Percentiles rank a stretch among this genome's conserved stretches.
Conservation (phyloP, 2,329 filamentous ascomycete genomes). For the Curvularia sp. region DNA sequence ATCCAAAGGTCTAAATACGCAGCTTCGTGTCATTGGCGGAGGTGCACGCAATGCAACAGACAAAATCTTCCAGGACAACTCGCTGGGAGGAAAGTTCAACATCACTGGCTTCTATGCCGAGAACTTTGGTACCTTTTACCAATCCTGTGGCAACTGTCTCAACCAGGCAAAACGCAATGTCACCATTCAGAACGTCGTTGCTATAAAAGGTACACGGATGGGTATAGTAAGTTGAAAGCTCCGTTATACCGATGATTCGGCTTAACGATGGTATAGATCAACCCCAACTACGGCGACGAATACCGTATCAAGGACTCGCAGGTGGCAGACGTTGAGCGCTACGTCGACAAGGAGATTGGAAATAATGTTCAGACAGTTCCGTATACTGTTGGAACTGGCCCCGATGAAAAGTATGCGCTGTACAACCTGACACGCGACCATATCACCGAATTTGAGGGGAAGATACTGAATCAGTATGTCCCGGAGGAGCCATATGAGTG, state of each 20-base stretch:
- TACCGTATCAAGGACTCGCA: conserved; percentile 35
- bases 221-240: conserved; percentile 22
- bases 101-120: conserved; percentile 37
- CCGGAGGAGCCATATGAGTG: conserved; percentile 34
- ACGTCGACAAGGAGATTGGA: conserved; percentile 37
- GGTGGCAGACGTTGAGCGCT: conserved; percentile 27
- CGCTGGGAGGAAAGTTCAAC: conserved; percentile 32
- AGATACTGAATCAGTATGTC: conserved; percentile 26
- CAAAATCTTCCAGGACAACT: conserved; percentile 35
- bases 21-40: conserved; percentile 37
- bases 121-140: conserved; percentile 37
- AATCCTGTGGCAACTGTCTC: conserved; percentile 35
- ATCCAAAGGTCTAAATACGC: conserved; percentile 35
- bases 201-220: conserved; percentile 35
- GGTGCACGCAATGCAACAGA: conserved; percentile 36
- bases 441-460: conserved; percentile 32
- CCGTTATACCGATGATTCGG: too few species aligned
- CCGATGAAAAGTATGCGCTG: conserved; percentile 37
- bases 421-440: conserved; percentile 35
- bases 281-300: conserved; percentile 36
- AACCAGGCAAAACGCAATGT: conserved; percentile 39
- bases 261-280: conserved; percentile 16
- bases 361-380: conserved; percentile 39
- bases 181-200: conserved; percentile 37
- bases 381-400: conserved; percentile 34